Conservation (phyloP, 345 rosid species). For the Clausena lansium region DNA sequence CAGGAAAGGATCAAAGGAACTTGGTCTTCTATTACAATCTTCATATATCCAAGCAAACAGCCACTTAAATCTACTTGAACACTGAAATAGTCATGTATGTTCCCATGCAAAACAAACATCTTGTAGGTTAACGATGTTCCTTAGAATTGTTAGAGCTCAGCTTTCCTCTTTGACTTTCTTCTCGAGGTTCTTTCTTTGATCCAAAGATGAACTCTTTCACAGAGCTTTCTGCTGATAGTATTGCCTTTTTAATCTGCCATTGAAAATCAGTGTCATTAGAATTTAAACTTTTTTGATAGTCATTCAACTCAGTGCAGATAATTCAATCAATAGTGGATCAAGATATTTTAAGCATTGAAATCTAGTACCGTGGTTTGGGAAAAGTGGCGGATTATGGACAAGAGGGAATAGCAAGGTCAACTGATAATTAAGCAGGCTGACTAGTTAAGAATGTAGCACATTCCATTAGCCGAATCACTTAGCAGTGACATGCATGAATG, state of each 20-base stretch:
- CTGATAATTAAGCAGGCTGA: neutral
- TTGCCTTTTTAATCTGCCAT: slow-evolving; percentile 66
- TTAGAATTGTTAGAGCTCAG: slow-evolving; percentile 22
- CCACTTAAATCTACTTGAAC: no score
- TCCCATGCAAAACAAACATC: neutral
- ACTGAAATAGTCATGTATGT: neutral
- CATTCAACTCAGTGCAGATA: neutral
- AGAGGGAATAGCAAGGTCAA: neutral
- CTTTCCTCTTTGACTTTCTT: slow-evolving; percentile 20
- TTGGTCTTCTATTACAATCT: neutral
- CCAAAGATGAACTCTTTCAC: slow-evolving; percentile 59
- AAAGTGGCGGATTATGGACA: neutral
- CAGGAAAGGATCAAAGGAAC: neutral
- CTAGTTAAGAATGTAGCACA: neutral
- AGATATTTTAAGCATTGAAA: neutral
- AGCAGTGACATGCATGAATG: neutral
- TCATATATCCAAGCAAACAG: no score
- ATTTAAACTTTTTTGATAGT: neutral
- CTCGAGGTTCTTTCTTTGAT: slow-evolving; percentile 34
- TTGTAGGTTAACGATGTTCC: slow-evolving; percentile 18
- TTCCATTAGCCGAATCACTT: neutral
- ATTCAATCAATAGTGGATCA: neutral
- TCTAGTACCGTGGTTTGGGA: neutral
- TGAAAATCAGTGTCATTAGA: neutral
- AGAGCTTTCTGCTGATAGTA: slow-evolving; percentile 54